These are phyloP conservation scores for Fusarium miscanthi DNA, from an alignment of 2,329 filamentous ascomycete genomes.

Conservation along the genomic window DNA sequence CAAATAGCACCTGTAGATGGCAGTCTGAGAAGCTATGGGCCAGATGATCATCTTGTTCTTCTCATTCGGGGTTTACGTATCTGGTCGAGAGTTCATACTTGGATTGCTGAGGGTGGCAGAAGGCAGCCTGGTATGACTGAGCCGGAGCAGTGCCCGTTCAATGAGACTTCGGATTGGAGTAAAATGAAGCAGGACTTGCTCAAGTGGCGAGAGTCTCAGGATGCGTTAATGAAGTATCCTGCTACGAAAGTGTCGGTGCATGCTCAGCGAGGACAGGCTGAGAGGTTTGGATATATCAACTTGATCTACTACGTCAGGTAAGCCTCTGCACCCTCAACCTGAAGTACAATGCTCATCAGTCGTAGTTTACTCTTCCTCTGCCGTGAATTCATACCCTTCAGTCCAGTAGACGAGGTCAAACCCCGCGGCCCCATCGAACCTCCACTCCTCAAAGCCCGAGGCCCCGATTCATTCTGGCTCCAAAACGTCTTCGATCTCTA, in stretches of 20 bases:
- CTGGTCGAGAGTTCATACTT: constrained; percentile 41
- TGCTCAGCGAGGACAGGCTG: constrained; percentile 41
- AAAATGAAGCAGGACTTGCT: constrained; percentile 34
- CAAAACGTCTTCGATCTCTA: constrained; percentile 34
- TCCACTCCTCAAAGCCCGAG: constrained; percentile 35
- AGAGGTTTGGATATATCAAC: constrained; percentile 43
- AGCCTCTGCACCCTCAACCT: rapidly evolving
- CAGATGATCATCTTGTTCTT: constrained; percentile 29
- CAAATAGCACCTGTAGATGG: neutral
- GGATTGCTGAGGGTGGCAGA: constrained; percentile 40
- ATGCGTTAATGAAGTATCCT: constrained; percentile 34
- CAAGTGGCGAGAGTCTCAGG: constrained; percentile 35
- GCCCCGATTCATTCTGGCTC: constrained; percentile 36
- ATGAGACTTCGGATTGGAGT: constrained; percentile 34
- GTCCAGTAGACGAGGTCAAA: constrained; percentile 38
- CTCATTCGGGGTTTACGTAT: constrained; percentile 35
- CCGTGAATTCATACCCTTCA: constrained; percentile 41
- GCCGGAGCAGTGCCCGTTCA: constrained; percentile 35
- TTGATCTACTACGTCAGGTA: constrained; percentile 44
- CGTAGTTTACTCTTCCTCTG: constrained; percentile 31
- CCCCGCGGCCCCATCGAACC: constrained; percentile 41
- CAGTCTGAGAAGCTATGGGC: neutral
- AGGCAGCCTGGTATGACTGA: constrained; percentile 38
- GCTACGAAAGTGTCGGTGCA: constrained; percentile 37
- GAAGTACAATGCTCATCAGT: rapidly evolving